Percentiles rank a stretch among this genome's conserved stretches.
These are phyloP conservation scores for Aspergillus brasiliensis DNA, from an alignment of 2,329 filamentous ascomycete species.

Conservation along the genomic window DNA sequence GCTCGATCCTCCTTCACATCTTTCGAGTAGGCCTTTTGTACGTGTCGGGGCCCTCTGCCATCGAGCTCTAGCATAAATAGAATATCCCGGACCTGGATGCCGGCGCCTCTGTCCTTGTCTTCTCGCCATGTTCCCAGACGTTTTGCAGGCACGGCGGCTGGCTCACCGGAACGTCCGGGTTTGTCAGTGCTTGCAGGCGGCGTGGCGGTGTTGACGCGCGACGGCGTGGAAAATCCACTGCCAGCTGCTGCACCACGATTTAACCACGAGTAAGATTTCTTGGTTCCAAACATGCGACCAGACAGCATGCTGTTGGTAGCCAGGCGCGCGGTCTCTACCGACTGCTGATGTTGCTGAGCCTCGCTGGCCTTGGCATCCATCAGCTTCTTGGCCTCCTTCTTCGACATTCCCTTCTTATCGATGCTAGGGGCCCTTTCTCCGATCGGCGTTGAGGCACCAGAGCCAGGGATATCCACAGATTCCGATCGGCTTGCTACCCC, in stretches of 20 bases:
- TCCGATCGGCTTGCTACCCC: conserved; percentile 54
- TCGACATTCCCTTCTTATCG: conserved; percentile 70
- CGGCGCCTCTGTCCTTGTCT: conserved; percentile 72
- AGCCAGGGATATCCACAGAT: conserved; percentile 62
- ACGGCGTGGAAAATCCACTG: conserved; percentile 43
- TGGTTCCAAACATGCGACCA: conserved; percentile 52
- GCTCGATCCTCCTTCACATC: conserved; percentile 45
- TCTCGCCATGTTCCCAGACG: conserved; percentile 77
- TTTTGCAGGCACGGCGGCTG: conserved; percentile 51
- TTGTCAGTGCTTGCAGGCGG: conserved; percentile 35
- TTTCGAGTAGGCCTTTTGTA: conserved; percentile 48
- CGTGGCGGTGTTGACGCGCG: conserved; percentile 34
- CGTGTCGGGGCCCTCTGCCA: conserved; percentile 53
- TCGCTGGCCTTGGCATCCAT: conserved; percentile 74
- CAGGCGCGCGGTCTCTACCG: conserved; percentile 79
- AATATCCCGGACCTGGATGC: conserved; percentile 84
- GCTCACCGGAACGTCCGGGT: conserved; percentile 29
- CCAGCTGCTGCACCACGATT: conserved; percentile 38
- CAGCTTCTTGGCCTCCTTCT: conserved; percentile 82
- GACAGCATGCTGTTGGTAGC: conserved; percentile 65
- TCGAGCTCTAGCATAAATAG: conserved; percentile 78
- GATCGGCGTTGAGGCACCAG: conserved; percentile 56
- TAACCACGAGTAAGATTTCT: conserved; percentile 54
- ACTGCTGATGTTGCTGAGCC: conserved; percentile 75
- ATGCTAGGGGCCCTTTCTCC: conserved; percentile 59